Conservation (phyloP, 2,329 filamentous ascomycete genomes). For the Aurifilum marmelostoma region DNA sequence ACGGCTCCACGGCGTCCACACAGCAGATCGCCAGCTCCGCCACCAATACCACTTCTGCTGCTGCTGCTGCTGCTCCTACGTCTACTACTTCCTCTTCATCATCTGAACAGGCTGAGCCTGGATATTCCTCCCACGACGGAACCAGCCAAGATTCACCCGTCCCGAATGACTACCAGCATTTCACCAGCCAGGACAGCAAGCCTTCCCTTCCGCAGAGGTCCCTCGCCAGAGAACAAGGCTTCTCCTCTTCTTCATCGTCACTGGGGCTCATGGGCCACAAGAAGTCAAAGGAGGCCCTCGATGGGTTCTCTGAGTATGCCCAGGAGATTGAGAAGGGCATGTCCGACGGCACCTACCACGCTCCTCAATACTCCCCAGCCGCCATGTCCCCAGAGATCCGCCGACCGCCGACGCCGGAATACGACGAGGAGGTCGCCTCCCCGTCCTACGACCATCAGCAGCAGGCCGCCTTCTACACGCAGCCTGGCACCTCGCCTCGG, state of each 20-base stretch:
- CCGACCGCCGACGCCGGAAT: slow-evolving; percentile 54
- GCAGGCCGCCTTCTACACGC: slow-evolving; percentile 35
- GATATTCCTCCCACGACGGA: neutral
- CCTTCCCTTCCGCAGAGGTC: slow-evolving; percentile 33
- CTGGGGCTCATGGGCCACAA: slow-evolving; percentile 33
- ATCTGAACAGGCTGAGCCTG: slow-evolving; percentile 29
- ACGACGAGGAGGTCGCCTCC: slow-evolving; percentile 40
- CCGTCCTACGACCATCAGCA: neutral
- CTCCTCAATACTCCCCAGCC: slow-evolving; percentile 23
- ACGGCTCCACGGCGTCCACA: slow-evolving; percentile 51
- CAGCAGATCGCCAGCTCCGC: slow-evolving; percentile 26
- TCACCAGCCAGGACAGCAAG: slow-evolving; percentile 39
- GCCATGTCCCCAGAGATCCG: slow-evolving; percentile 30
- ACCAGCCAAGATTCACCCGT: slow-evolving; percentile 27
- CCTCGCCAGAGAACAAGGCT: slow-evolving; percentile 16
- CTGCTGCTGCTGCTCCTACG: neutral
- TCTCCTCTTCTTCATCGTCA: neutral
- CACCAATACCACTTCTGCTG: slow-evolving; percentile 10
- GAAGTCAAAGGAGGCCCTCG: slow-evolving; percentile 15
- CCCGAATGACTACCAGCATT: slow-evolving; percentile 25
- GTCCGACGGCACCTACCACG: slow-evolving; percentile 20
- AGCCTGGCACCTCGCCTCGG: slow-evolving; percentile 45
- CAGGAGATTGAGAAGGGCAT: slow-evolving; percentile 26
- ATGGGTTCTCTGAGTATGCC: slow-evolving; percentile 25
- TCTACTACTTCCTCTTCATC: slow-evolving; percentile 31